phyloP scores from a whole-genome alignment of 495 filamentous ascomycete genomes.

The Hypoxylon cercidicola region DNA sequence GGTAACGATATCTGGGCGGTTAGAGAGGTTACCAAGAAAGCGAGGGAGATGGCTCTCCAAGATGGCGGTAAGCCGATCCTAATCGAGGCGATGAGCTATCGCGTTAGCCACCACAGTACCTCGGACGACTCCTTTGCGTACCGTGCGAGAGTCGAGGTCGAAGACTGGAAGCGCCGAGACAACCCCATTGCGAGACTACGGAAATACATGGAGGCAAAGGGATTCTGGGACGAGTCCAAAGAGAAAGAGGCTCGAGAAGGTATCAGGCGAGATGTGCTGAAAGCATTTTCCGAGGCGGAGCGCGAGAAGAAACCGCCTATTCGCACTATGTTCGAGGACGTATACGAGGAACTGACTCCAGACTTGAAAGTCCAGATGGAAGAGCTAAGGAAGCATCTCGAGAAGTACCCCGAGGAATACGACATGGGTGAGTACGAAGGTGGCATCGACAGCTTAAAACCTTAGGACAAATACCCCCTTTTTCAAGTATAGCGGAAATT shows the following conservation, averaged over 20 bases:
- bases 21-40: constrained; percentile 81
- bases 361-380: constrained; percentile 82
- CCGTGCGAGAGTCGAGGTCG: constrained; percentile 90
- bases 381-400: constrained; percentile 77
- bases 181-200: constrained; percentile 91
- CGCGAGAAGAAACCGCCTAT: constrained; percentile 88
- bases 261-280: constrained; percentile 77
- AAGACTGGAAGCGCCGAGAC: constrained; percentile 97
- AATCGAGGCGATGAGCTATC: constrained; percentile 97
- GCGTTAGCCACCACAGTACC: constrained; percentile 96
- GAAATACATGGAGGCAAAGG: constrained; percentile 88
- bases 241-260: constrained; percentile 77
- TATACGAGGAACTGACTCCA: constrained; percentile 88
- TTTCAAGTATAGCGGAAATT: neutral
- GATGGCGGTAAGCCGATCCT: constrained; percentile 84
- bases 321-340: constrained; percentile 80
- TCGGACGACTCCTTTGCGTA: constrained; percentile 98
- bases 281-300: constrained; percentile 88
- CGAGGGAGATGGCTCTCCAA: constrained; percentile 78
- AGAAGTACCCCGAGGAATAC: constrained; percentile 94
- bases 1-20: constrained; percentile 98
- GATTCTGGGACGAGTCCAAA: constrained; percentile 83
- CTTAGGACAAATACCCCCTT: constrained; percentile 9
- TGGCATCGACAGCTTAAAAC: constrained; percentile 72
- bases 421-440: constrained; percentile 81